These are phyloP conservation scores for Penicillium sp. DNA, from an alignment of 2,329 filamentous ascomycete genomes.

Conservation along the genomic window DNA sequence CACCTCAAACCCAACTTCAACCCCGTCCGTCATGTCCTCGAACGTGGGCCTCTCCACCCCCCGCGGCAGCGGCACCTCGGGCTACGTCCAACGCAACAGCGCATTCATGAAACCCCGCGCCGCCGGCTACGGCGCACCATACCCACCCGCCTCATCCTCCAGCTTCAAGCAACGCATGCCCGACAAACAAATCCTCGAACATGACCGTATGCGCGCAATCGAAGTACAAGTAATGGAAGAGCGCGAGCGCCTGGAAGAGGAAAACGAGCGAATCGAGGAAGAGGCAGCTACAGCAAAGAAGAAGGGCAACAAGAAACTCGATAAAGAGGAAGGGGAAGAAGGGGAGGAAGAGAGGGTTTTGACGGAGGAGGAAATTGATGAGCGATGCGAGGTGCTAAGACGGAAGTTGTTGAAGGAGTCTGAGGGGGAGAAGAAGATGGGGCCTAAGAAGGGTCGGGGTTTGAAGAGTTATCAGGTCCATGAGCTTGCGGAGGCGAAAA, in stretches of 20 bases:
- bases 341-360: constrained; percentile 66
- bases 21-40: constrained; percentile 65
- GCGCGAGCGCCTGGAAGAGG: constrained; percentile 85
- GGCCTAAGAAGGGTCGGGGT: constrained; percentile 39
- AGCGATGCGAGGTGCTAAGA: constrained; percentile 62
- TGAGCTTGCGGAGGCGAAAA: constrained; percentile 92
- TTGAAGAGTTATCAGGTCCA: constrained; percentile 94
- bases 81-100: constrained; percentile 94
- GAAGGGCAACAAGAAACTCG: constrained; percentile 66
- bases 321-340: constrained; percentile 1
- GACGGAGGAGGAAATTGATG: constrained; percentile 82
- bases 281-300: constrained; percentile 63
- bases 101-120: constrained; percentile 84
- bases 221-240: constrained; percentile 93
- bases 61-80: constrained; percentile 90
- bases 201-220: constrained; percentile 84
- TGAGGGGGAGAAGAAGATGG: constrained; percentile 34
- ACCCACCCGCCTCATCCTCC: constrained; percentile 48
- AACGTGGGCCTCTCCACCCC: constrained; percentile 96
- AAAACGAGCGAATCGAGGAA: constrained; percentile 60
- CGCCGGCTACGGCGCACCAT: constrained; percentile 61
- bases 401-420: constrained; percentile 58
- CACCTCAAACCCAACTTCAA: neutral
- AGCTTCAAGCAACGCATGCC: constrained; percentile 73
- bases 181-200: constrained; percentile 87